These are phyloP conservation scores for Ogataea paraovalis DNA, from an alignment of 805 yeast genomes.

Conservation along the genomic window DNA sequence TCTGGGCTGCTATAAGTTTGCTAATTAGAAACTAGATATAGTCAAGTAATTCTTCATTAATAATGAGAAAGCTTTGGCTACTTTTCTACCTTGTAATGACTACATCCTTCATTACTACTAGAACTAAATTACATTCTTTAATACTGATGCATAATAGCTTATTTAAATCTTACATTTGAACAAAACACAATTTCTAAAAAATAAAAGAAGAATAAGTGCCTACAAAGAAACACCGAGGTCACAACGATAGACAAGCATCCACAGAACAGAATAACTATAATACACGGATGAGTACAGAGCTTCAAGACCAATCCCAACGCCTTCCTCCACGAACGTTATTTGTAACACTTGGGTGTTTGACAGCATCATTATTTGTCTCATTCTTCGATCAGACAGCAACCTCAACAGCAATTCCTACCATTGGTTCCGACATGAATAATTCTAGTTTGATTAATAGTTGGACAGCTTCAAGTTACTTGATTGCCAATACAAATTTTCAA, in stretches of 20 bases:
- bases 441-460: slow-evolving; percentile 45
- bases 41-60: background rate
- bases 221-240: too few relatives aligned
- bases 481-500: slow-evolving; percentile 51
- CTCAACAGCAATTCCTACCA: slow-evolving; percentile 44
- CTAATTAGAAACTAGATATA: background rate
- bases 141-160: too few relatives aligned
- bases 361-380: slow-evolving; percentile 27
- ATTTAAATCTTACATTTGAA: too few relatives aligned
- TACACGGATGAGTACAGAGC: slow-evolving; percentile 6
- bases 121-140: too few relatives aligned
- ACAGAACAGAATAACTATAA: too few relatives aligned
- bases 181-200: background rate
- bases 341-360: slow-evolving; percentile 14
- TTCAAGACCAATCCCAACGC: slow-evolving; percentile 18
- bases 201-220: background rate
- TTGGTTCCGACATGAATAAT: slow-evolving; percentile 43
- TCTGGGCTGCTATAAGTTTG: background rate
- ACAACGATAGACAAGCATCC: background rate
- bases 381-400: slow-evolving; percentile 49
- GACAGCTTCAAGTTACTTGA: slow-evolving; percentile 49
- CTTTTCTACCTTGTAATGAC: too few relatives aligned
- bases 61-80: too few relatives aligned
- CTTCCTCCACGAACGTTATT: slow-evolving; percentile 12
- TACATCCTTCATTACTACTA: too few relatives aligned